Conservation (phyloP, 192 early-diverging fungal species). For the Spizellomyces punctatus region DNA sequence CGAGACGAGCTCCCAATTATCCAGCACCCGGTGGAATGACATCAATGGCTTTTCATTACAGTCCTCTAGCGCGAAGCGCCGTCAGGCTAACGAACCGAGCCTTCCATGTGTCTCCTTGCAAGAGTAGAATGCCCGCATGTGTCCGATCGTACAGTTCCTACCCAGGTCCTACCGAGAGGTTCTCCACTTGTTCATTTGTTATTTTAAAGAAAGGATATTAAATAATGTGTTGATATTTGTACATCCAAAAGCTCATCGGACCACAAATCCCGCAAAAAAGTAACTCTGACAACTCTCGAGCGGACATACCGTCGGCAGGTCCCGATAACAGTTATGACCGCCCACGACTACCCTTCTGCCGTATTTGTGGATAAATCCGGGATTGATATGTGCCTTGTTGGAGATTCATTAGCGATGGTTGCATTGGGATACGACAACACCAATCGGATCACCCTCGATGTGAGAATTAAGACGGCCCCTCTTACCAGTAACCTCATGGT, state of each 20-base stretch:
- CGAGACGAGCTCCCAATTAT: background rate
- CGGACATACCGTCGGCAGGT: conserved; percentile 70
- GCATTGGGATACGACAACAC: conserved; percentile 87
- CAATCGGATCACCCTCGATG: conserved; percentile 83
- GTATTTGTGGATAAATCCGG: conserved; percentile 80
- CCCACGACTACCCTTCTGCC: conserved; percentile 93
- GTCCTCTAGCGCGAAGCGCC: background rate
- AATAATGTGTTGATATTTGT: background rate
- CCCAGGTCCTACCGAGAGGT: background rate
- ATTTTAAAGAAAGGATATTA: background rate
- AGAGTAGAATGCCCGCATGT: background rate
- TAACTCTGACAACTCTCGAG: conserved; percentile 81
- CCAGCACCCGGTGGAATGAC: background rate
- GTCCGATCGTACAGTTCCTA: background rate
- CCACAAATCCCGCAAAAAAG: conserved; percentile 64
- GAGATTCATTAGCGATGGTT: conserved; percentile 98
- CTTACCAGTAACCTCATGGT: background rate
- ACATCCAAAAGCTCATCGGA: background rate
- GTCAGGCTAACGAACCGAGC: background rate
- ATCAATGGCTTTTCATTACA: background rate
- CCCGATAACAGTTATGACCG: conserved; percentile 94
- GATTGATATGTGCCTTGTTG: conserved; percentile 89
- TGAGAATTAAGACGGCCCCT: conserved; percentile 37
- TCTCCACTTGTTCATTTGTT: background rate
- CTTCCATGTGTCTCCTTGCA: background rate